Percentiles rank a stretch among this genome's conserved stretches.
Evolutionary conservation across 805 yeast species (phyloP).

Genomic region (Yarrowia deformans): DNA sequence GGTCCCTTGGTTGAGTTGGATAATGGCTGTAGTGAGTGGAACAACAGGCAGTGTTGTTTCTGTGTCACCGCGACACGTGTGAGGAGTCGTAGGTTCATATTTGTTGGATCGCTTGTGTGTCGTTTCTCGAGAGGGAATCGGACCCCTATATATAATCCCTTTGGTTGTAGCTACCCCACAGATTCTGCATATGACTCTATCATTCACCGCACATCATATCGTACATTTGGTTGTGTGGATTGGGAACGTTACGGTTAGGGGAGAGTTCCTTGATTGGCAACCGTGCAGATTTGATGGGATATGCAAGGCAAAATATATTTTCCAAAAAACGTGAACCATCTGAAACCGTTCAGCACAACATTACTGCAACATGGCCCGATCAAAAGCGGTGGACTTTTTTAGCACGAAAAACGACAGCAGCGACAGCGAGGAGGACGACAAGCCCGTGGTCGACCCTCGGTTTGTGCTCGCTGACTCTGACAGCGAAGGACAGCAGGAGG

Average conservation of each 20-base stretch:
- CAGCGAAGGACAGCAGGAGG: slow-evolving; percentile 9
- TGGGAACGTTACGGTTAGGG: not conserved
- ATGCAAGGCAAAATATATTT: not conserved
- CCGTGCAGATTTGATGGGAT: not conserved
- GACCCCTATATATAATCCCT: not conserved
- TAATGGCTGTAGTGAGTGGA: not conserved
- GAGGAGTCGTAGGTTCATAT: not conserved
- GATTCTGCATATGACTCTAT: not conserved
- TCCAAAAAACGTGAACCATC: too few species aligned
- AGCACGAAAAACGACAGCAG: slow-evolving; percentile 35
- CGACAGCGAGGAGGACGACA: slow-evolving; percentile 24
- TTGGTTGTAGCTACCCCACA: not conserved
- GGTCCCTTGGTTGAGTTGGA: not conserved
- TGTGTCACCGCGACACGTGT: not conserved
- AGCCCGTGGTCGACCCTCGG: slow-evolving; percentile 16
- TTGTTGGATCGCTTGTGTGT: not conserved
- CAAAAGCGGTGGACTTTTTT: slow-evolving; percentile 34
- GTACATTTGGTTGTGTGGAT: not conserved
- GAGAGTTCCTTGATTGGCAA: not conserved
- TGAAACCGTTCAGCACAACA: too few species aligned
- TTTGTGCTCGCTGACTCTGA: slow-evolving; percentile 13
- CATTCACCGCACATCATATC: not conserved
- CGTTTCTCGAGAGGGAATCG: not conserved
- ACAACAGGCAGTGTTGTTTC: not conserved
- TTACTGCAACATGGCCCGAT: not conserved